Evolutionary conservation across 1,284 basidiomycete species (phyloP).

Genomic region (Trametes hirsuta): DNA sequence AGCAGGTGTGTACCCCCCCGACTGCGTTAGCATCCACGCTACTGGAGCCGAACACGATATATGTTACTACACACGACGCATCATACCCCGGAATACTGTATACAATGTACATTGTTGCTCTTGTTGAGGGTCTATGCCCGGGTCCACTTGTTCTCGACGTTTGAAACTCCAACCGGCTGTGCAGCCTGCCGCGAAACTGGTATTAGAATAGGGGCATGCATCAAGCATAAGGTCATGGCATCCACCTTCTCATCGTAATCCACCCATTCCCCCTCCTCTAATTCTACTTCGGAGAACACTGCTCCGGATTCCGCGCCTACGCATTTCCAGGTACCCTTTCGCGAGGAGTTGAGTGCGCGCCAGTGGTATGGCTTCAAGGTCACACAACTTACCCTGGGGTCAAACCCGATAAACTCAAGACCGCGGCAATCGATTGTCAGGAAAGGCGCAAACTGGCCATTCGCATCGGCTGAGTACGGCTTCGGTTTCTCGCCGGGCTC

Average conservation of each 20-base stretch:
- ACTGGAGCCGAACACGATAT: too few relatives aligned
- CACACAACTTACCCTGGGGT: slow-evolving; percentile 53
- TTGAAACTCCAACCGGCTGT: slow-evolving; percentile 66
- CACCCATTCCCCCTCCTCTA: slow-evolving; percentile 71
- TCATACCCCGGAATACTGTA: slow-evolving; percentile 3
- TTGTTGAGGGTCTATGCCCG: slow-evolving; percentile 51
- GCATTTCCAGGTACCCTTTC: slow-evolving; percentile 70
- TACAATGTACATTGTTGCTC: not conserved
- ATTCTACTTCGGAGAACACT: slow-evolving; percentile 63
- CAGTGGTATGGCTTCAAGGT: not conserved
- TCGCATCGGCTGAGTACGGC: slow-evolving; percentile 60
- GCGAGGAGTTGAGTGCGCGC: not conserved
- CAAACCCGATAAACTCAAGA: slow-evolving; percentile 74
- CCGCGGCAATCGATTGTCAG: slow-evolving; percentile 77
- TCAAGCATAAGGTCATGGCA: not conserved
- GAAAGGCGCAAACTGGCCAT: slow-evolving; percentile 62
- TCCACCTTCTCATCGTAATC: slow-evolving; percentile 83
- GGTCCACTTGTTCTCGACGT: slow-evolving; percentile 64
- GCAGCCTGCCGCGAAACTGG: slow-evolving; percentile 46
- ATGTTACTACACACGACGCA: not conserved
- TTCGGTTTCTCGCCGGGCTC: slow-evolving; percentile 52
- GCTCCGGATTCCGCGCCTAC: slow-evolving; percentile 56
- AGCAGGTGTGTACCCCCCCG: too few relatives aligned
- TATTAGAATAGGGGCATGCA: not conserved
- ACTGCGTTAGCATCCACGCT: too few relatives aligned